Evolutionary conservation across 106 monocot species (phyloP), one percentile per base, ranked within the genome.

Genomic region (Dendrobium chrysotoxum): DNA sequence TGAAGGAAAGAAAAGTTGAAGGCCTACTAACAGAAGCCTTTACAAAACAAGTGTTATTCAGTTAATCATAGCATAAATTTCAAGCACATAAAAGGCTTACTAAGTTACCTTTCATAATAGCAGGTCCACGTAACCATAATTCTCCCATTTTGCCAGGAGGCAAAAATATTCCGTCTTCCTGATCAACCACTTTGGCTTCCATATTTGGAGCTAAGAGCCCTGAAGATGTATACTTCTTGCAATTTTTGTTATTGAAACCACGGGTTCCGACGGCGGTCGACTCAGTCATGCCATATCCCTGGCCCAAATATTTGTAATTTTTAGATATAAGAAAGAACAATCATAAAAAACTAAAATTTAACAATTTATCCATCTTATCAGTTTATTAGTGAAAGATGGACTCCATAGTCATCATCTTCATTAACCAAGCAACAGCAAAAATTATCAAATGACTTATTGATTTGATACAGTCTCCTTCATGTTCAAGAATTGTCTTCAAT

Each of bases 211-310:
- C 92, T 26, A 93, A 46, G 6, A 93, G 83, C 53, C 92, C 92
- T 9, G 85, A 86, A 0, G 92, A 93, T 28, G 55, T 83, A 77
- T 86, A 83, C 53, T 84, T 90, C 23, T 61, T 84, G 39, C 66
- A 75, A 4, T 50, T 76, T n/a, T 39, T 12, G 10, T 82, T 86
- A 42, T 93, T 93, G 28, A 90, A 90, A 17, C 92, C 92, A 2
- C 90, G 86, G 74, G 90, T 81, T 81, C 86, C 92, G 21, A 93
- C 92, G 23, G 92, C 92, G 47, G 92, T 83, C 35, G 88, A 81
- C 58, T 93, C 92, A 40, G 92, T 93, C 92, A 90, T 81, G 26
- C 92, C 92, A 78, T 93, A 93, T 67, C 92, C 92, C 92, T 90
- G 78, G 77, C 45, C 4, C 53, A 73, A 53, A 9, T 35, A 3